Percentiles rank a stretch among this genome's conserved stretches.
Conservation (phyloP, 1,284 basidiomycete genomes). For the Volvariella volvacea region DNA sequence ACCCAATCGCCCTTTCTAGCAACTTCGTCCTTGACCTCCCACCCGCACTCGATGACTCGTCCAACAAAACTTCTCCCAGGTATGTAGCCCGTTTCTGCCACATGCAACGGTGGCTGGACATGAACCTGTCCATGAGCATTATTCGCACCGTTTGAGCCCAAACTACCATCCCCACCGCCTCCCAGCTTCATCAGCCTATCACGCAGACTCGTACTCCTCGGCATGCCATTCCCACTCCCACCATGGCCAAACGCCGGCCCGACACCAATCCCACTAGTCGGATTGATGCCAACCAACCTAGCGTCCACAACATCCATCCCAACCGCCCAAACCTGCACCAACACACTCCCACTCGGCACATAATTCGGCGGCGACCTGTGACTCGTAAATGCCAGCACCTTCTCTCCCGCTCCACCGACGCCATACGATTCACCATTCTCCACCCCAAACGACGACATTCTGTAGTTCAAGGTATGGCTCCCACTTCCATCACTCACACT, state of each 20-base stretch:
- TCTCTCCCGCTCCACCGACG: conserved; percentile 6
- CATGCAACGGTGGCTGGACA: conserved; percentile 2
- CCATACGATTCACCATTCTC: neutral
- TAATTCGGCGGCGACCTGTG: conserved; percentile 69
- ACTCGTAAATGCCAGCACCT: conserved; percentile 30
- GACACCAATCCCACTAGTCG: conserved; percentile 6
- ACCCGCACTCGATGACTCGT: conserved; percentile 71
- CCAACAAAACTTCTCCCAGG: conserved; percentile 84
- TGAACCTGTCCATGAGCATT: neutral
- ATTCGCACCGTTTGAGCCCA: neutral
- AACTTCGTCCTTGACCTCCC: conserved; percentile 64
- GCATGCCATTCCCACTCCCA: conserved; percentile 6
- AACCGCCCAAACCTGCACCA: conserved; percentile 84
- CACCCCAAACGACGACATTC: too few species aligned
- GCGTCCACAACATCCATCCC: conserved; percentile 72
- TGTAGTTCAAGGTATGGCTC: too few species aligned
- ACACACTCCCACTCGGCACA: conserved; percentile 57
- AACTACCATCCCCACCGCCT: conserved; percentile 4
- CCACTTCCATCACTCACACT: conserved; percentile 9
- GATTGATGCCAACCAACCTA: conserved; percentile 46
- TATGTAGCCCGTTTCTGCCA: conserved; percentile 56
- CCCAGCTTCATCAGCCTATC: conserved; percentile 15
- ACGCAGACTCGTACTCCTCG: conserved; percentile 17
- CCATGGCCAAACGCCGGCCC: conserved; percentile 3
- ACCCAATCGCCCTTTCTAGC: conserved; percentile 78